These are phyloP conservation scores for Effrenium voratum DNA, from an alignment of 73 alveolate species.

Conservation along the genomic window DNA sequence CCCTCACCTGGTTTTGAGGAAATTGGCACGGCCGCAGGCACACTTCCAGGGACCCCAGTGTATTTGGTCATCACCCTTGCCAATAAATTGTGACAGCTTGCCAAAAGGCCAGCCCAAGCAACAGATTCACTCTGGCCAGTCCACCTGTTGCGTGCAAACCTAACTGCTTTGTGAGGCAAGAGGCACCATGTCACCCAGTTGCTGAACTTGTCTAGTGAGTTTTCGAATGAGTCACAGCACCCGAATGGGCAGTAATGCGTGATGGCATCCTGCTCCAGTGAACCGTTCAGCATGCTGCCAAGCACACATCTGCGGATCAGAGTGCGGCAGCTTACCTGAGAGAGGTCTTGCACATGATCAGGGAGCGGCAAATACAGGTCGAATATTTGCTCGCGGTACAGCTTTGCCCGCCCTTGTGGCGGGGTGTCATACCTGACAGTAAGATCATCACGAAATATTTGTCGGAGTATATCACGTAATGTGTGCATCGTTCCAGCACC, in stretches of 20 bases:
- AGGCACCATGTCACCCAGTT: neutral
- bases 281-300: neutral
- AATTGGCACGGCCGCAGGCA: no score
- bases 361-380: neutral
- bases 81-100: no score
- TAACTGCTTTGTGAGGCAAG: neutral
- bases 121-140: neutral
- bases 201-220: neutral
- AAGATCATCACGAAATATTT: neutral
- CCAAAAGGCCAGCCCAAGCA: neutral
- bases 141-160: neutral
- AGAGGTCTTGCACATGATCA: neutral
- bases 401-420: neutral
- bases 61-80: no score
- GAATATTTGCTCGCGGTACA: neutral
- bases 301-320: neutral
- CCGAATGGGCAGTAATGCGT: neutral
- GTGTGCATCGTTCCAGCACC: neutral
- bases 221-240: neutral
- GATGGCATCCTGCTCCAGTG: neutral
- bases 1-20: no score
- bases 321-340: no score
- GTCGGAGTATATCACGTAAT: neutral
- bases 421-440: neutral
- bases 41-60: no score